Evolutionary conservation across 1,284 basidiomycete genomes (phyloP).

Genomic region (Pseudomicrostroma phylloplanum): DNA sequence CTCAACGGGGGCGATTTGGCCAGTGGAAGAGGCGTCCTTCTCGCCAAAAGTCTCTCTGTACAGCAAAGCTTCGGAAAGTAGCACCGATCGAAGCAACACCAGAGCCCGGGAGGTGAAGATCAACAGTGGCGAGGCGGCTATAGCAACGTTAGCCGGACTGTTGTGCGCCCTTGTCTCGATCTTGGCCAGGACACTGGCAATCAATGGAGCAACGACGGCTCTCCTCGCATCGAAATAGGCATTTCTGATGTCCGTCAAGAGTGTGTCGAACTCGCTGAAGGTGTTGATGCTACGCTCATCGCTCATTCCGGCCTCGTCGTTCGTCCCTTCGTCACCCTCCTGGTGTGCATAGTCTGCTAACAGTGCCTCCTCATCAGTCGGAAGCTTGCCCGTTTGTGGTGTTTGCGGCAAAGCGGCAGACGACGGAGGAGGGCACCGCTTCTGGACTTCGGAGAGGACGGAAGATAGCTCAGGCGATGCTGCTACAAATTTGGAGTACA

Average conservation of each 20-base stretch:
- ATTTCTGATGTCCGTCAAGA: conserved; percentile 27
- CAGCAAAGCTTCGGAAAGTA: neutral
- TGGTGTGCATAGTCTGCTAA: conserved; percentile 9
- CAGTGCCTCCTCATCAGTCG: neutral
- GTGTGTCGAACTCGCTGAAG: conserved; percentile 27
- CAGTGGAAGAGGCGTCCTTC: neutral
- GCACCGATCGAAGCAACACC: conserved; percentile 4
- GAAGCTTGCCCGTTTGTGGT: conserved; percentile 14
- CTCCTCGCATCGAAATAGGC: conserved; percentile 31
- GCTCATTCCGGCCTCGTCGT: neutral
- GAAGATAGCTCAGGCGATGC: conserved; percentile 7
- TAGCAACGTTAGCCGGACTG: neutral
- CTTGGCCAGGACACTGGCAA: conserved; percentile 19
- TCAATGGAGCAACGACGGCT: conserved; percentile 20
- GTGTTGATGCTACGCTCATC: conserved; percentile 11
- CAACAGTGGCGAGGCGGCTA: neutral
- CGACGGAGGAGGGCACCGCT: conserved; percentile 10
- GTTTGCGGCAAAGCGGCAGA: conserved; percentile 8
- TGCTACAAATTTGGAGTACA: conserved; percentile 11
- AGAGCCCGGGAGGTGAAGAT: neutral
- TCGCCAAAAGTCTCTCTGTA: neutral
- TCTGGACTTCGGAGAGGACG: conserved; percentile 15
- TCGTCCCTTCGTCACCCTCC: neutral
- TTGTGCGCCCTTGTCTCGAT: conserved; percentile 16
- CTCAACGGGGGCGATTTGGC: neutral